Evolutionary conservation across 2,329 filamentous ascomycete genomes (phyloP), one percentile per base, ranked within the genome.

Genomic region (Leptodontidium sp.): DNA sequence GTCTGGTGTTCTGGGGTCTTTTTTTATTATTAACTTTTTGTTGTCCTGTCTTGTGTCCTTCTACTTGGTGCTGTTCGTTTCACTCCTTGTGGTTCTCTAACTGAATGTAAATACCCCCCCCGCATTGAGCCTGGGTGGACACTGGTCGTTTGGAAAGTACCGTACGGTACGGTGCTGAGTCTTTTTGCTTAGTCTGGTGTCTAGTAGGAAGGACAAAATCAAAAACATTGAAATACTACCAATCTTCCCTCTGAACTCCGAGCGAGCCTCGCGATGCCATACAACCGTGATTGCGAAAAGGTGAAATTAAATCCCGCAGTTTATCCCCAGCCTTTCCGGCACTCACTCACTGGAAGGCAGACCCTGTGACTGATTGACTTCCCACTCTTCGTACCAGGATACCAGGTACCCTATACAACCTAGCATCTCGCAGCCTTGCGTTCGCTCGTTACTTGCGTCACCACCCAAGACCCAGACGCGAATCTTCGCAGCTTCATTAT

Each of bases 41-140:
- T 64, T 67, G 47, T 12, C 32, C 59, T 66, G 66, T 40, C 21
- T 47, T 47, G 58, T 43, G 29, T 32, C 29, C 1, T 32, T 32
- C 29, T 4, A 32, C 29, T 6, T 32, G 29, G 3, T 32, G 4
- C 6, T 32, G 29, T 32, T 32, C 29, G 0, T 6, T 52, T 57
- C 21, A n/a, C 66, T 55, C 17, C 59, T 53, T 59, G 52, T 47
- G 45, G 61, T 21, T 21, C 21, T 21, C 21, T 66, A 43, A 53
- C 58, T 35, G 32, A 21, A 26, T 75, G 74, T 75, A 75, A 71
- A 76, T 76, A 76, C 72, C 75, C 74, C n/a, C 64, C 74, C n/a
- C 64, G 43, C 35, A 63, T 52, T 68, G 62, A 66, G 53, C 49
- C 40, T 61, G 40, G 26, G 50, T 32, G 35, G 61, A 64, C 61